Base-by-base conservation (phyloP, 139 green algal species). In the Klebsormidium nitens region DNA sequence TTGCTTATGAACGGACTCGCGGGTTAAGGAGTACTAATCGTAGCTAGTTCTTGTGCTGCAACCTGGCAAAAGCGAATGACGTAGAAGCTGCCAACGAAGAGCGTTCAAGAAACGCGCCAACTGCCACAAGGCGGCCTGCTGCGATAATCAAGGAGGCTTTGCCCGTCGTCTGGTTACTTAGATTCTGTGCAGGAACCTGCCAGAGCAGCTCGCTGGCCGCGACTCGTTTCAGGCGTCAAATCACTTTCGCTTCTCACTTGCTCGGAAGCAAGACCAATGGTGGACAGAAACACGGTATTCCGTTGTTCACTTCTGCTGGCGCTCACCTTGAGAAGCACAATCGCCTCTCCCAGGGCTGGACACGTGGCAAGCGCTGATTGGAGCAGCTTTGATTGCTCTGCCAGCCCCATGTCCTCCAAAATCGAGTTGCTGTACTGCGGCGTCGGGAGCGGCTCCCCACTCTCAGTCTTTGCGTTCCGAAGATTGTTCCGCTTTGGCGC, bases 351-450 rank as follows among this genome's bases (percentile, higher is more conserved):
- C 14, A 76, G 36, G 11, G 3, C 32, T 19, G 68, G 57, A 5
- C 26, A 35, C 11, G 19, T n/a, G 28, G 49, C 37, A 32, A 64
- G n/a, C 14, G 17, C 17, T 29, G 5, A 8, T 2, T 32, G 28
- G 38, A 74, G 66, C 49, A 36, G 31, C 19, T 58, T 2, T 2
- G 26, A n/a, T 34, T 69, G 57, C 4, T 26, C 3, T 35, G 36
- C 36, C 57, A 57, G 17, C n/a, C 3, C 14, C 35, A 68, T 37
- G 55, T 76, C 68, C 48, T 68, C 68, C 35, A 69, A 2, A 26
- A 76, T 76, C 36, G 38, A 47, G 2, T 28, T n/a, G 48, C 59
- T 76, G 60, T 76, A 76, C 5, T 44, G n/a, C 26, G 68, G 68
- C 46, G 68, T 76, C 5, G 68, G 32, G 3, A 36, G 26, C 3